A percentile compares a stretch with the other conserved stretches of the same genome.
Conservation (phyloP, 1,284 basidiomycete genomes). For the Papiliotrema flavescens region DNA sequence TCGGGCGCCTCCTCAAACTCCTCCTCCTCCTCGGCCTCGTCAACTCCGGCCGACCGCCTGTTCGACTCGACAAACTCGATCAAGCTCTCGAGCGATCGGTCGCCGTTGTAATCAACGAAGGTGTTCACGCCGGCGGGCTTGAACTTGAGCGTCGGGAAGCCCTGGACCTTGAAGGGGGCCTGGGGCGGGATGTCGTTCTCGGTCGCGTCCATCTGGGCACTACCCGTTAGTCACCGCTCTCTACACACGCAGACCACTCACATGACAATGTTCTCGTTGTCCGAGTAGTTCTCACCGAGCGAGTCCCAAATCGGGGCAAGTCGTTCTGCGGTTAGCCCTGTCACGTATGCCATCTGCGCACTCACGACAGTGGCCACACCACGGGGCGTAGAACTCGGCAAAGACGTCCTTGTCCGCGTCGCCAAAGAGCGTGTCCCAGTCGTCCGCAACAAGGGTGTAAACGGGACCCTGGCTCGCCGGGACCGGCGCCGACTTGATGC, state of each 20-base stretch:
- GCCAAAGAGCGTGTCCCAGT: conserved; percentile 80
- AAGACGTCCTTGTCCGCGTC: conserved; percentile 93
- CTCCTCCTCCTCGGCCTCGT: conserved; percentile 25
- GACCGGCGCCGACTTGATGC: conserved; percentile 86
- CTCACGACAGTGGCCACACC: conserved; percentile 60
- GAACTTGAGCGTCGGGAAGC: conserved; percentile 97
- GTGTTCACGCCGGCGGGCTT: conserved; percentile 80
- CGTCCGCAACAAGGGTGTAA: conserved; percentile 79
- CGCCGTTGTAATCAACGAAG: conserved; percentile 91
- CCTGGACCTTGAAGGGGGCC: conserved; percentile 73
- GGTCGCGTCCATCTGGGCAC: conserved; percentile 92
- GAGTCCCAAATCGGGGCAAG: conserved; percentile 92
- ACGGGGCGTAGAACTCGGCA: conserved; percentile 94
- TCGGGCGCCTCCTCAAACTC: conserved; percentile 27
- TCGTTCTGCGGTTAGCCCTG: conserved; percentile 48
- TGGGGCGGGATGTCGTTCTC: conserved; percentile 92
- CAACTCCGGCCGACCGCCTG: conserved; percentile 56
- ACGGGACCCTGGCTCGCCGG: conserved; percentile 80
- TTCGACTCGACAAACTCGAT: conserved; percentile 78
- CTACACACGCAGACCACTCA: conserved; percentile 48
- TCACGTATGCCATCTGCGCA: conserved; percentile 6
- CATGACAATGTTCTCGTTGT: conserved; percentile 80
- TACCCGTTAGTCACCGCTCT: conserved; percentile 41
- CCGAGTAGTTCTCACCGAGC: conserved; percentile 79
- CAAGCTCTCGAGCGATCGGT: conserved; percentile 79